Conservation (phyloP, 139 green algal genomes). For the Pleodorina starrii region DNA sequence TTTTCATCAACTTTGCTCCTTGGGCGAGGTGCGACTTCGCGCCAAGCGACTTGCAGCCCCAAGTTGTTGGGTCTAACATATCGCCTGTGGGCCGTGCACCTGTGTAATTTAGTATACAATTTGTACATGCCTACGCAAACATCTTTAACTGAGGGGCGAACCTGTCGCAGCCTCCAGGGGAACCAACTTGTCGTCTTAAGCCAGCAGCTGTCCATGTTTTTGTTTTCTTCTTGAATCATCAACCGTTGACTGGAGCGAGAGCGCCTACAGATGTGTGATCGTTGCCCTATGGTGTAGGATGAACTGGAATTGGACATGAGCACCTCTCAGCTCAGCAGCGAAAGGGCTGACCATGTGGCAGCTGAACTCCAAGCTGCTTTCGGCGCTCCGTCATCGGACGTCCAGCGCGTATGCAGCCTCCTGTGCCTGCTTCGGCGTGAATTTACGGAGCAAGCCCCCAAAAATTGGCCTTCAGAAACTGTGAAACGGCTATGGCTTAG, state of each 20-base stretch:
- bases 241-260: not conserved
- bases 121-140: too few species aligned
- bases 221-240: not conserved
- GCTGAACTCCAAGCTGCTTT: conserved; percentile 36
- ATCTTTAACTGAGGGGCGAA: not conserved
- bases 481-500: conserved; percentile 24
- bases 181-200: not conserved
- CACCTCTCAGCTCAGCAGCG: conserved; percentile 35
- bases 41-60: too few species aligned
- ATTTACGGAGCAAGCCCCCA: conserved; percentile 3
- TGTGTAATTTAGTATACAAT: too few species aligned
- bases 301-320: conserved; percentile 11
- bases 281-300: conserved; percentile 2
- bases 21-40: too few species aligned
- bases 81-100: too few species aligned
- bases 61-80: too few species aligned
- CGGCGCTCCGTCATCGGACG: not conserved
- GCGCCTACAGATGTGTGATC: not conserved
- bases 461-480: conserved; percentile 21
- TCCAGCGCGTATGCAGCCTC: conserved; percentile 16
- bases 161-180: not conserved
- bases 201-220: not conserved
- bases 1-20: too few species aligned
- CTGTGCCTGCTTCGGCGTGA: conserved; percentile 11
- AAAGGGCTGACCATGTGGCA: conserved; percentile 24